These are phyloP conservation scores for Tetrahymena malaccensis DNA, from an alignment of 73 alveolate species.

Conservation along the genomic window DNA sequence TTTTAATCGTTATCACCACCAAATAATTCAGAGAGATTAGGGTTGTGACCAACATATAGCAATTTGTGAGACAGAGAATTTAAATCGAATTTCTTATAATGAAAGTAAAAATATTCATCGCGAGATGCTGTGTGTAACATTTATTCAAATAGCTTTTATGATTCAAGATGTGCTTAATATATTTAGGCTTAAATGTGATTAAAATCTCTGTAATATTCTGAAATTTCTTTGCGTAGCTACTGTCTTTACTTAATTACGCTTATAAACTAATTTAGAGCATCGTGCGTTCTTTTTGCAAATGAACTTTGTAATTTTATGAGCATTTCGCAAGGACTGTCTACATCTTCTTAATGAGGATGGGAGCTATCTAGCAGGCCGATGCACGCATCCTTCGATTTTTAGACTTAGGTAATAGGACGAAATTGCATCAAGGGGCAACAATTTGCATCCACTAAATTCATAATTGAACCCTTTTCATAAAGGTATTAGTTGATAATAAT, in stretches of 20 bases:
- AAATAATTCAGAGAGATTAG: not conserved
- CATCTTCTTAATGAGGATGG: not conserved
- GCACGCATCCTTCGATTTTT: not conserved
- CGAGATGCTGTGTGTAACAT: not conserved
- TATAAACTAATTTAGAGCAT: not conserved
- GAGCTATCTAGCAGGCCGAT: not conserved
- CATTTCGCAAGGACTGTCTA: not conserved
- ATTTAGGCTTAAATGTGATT: not conserved
- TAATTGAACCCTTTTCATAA: not conserved
- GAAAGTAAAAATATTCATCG: not conserved
- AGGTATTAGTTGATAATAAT: not conserved
- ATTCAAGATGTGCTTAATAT: not conserved
- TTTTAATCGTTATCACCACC: not conserved
- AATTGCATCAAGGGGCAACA: not conserved
- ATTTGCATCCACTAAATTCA: not conserved
- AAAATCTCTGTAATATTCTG: not conserved
- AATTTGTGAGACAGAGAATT: not conserved
- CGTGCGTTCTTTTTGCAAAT: not conserved
- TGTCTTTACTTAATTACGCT: not conserved
- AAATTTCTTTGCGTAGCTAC: not conserved
- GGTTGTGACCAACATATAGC: not conserved
- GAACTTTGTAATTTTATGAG: not conserved
- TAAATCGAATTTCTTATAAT: not conserved
- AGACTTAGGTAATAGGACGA: not conserved
- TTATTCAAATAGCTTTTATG: not conserved